Percentiles rank a stretch among this genome's conserved stretches.
Evolutionary conservation across 2,329 filamentous ascomycete species (phyloP).

Genomic region (Juglanconis juglandina): DNA sequence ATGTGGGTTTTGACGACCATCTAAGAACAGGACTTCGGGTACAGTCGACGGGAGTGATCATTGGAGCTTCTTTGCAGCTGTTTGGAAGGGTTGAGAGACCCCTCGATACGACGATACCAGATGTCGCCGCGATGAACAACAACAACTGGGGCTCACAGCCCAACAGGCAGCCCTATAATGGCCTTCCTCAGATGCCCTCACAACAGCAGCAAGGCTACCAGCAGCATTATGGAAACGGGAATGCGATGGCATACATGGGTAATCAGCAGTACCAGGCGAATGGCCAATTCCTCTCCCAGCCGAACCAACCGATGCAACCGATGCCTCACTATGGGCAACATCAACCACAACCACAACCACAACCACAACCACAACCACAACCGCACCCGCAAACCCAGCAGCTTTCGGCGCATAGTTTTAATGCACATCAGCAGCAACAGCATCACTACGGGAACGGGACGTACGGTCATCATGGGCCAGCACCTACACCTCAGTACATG

Average conservation of each 20-base stretch:
- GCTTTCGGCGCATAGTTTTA: constrained; percentile 24
- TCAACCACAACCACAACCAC: constrained; percentile 26
- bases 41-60: background rate
- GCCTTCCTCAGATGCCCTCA: constrained; percentile 13
- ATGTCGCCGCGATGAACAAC: constrained; percentile 19
- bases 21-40: background rate
- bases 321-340: constrained; percentile 22
- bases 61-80: background rate
- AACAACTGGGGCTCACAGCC: constrained; percentile 20
- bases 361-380: constrained; percentile 26
- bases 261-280: constrained; percentile 22
- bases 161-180: constrained; percentile 16
- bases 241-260: constrained; percentile 17
- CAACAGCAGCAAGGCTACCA: constrained; percentile 24
- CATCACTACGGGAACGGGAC: constrained; percentile 23
- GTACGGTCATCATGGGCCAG: constrained; percentile 20
- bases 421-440: constrained; percentile 18
- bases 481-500: constrained; percentile 11
- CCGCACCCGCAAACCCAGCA: constrained; percentile 26
- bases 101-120: constrained; percentile 4
- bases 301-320: constrained; percentile 24
- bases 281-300: constrained; percentile 22
- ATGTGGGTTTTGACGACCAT: background rate
- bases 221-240: constrained; percentile 20
- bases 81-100: background rate